A percentile compares a stretch with the other conserved stretches of the same genome.
phyloP scores from a whole-genome alignment of 2,329 filamentous ascomycete species.

The Colletotrichum acutatum region DNA sequence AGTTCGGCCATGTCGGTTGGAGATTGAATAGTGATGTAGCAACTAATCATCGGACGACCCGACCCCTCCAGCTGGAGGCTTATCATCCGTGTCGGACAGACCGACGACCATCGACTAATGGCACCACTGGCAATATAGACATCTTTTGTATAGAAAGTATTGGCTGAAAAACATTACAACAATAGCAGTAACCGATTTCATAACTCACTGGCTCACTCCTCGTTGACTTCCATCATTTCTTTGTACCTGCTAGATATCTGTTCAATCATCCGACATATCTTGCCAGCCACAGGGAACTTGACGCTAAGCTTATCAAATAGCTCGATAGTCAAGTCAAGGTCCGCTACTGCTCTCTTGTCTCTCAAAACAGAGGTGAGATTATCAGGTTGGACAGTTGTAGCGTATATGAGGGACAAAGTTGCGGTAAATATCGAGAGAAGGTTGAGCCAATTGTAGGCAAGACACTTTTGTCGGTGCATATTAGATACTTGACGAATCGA shows the following conservation, averaged over 20 bases:
- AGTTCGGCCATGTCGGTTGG: background rate
- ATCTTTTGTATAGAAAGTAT: no score
- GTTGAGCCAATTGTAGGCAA: constrained; percentile 56
- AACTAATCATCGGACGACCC: background rate
- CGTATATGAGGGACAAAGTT: constrained; percentile 55
- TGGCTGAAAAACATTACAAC: no score
- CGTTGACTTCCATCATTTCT: constrained; percentile 24
- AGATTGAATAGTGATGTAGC: background rate
- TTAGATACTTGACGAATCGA: constrained; percentile 53
- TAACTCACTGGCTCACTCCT: background rate
- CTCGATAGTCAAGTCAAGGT: constrained; percentile 44
- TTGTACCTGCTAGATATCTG: constrained; percentile 41
- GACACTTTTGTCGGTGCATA: constrained; percentile 50
- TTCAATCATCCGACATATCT: constrained; percentile 38
- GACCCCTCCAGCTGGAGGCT: background rate
- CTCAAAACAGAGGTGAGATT: constrained; percentile 40
- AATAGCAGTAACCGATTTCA: no score
- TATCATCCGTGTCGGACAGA: background rate
- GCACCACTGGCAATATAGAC: no score
- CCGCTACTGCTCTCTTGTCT: constrained; percentile 43
- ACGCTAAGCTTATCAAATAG: constrained; percentile 44
- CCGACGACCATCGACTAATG: background rate
- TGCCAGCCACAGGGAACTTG: constrained; percentile 45
- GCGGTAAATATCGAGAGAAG: constrained; percentile 54
- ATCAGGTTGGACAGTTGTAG: constrained; percentile 52